A percentile compares a stretch with the other conserved stretches of the same genome.
phyloP scores from a whole-genome alignment of 495 filamentous ascomycete species.

The Neurospora cerealis region DNA sequence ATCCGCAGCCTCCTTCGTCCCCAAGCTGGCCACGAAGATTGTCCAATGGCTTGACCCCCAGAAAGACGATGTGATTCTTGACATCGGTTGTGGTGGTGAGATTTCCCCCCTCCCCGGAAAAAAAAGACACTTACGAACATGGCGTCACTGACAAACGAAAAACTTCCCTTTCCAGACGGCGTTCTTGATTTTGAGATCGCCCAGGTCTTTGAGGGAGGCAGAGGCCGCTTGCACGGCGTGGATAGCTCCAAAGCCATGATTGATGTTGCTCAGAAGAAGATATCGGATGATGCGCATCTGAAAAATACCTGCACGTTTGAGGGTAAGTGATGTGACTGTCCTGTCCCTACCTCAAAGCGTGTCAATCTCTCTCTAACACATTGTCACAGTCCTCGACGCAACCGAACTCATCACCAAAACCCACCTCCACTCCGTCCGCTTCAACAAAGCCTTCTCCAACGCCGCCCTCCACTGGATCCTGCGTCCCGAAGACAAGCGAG shows the following conservation, averaged over 20 bases:
- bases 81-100: conserved; percentile 63
- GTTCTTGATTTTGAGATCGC: conserved; percentile 49
- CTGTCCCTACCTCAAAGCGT: not conserved
- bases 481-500: conserved; percentile 19
- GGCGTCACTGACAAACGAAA: not conserved
- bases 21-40: conserved; percentile 56
- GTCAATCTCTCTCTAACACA: not conserved
- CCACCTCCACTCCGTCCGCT: conserved; percentile 18
- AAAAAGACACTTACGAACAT: not conserved
- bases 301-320: conserved; percentile 32
- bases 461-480: conserved; percentile 77
- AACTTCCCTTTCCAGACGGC: conserved; percentile 37
- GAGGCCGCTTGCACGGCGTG: conserved; percentile 46
- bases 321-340: conserved; percentile 14
- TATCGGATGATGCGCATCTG: conserved; percentile 3
- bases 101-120: not conserved
- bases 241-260: conserved; percentile 63
- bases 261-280: conserved; percentile 33
- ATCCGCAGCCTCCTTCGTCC: conserved; percentile 60
- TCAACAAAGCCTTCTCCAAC: conserved; percentile 66
- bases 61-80: conserved; percentile 53
- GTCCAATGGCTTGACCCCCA: conserved; percentile 53
- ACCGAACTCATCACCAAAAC: conserved; percentile 13
- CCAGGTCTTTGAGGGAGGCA: conserved; percentile 27
- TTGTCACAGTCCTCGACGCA: conserved; percentile 25